Evolutionary conservation across 768 basidiomycete genomes (phyloP).

Genomic region (Leccinum olivaceopallidum): DNA sequence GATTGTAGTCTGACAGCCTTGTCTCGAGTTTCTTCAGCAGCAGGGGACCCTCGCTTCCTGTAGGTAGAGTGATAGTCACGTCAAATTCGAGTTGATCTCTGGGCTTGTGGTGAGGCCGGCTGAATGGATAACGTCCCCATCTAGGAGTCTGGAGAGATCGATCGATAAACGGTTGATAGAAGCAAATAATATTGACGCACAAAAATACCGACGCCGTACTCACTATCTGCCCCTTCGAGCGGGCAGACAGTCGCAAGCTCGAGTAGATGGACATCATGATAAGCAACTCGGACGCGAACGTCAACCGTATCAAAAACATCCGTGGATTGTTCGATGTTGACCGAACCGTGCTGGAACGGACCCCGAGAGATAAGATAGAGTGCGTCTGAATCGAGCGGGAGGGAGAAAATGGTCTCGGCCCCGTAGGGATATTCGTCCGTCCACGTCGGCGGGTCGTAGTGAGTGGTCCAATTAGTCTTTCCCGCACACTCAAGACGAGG

Average conservation of each 20-base stretch:
- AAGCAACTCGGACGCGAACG: slow-evolving; percentile 32
- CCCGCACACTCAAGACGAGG: slow-evolving; percentile 14
- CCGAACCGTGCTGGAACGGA: slow-evolving; percentile 24
- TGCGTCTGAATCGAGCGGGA: slow-evolving; percentile 32
- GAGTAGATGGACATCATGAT: slow-evolving; percentile 17
- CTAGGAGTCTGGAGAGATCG: slow-evolving; percentile 34
- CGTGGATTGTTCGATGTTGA: slow-evolving; percentile 32
- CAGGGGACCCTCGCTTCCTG: slow-evolving; percentile 22
- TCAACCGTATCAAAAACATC: slow-evolving; percentile 28
- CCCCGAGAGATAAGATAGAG: slow-evolving; percentile 35
- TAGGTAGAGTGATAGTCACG: slow-evolving; percentile 40
- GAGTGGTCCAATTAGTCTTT: slow-evolving; percentile 24
- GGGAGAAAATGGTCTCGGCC: slow-evolving; percentile 29
- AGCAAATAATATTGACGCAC: slow-evolving; percentile 21
- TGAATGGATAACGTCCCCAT: not conserved
- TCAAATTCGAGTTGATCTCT: slow-evolving; percentile 34
- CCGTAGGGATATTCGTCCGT: slow-evolving; percentile 19
- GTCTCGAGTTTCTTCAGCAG: slow-evolving; percentile 46
- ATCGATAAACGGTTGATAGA: not conserved
- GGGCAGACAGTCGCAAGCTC: slow-evolving; percentile 31
- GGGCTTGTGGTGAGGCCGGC: not conserved
- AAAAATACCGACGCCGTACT: slow-evolving; percentile 36
- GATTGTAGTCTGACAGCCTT: slow-evolving; percentile 39
- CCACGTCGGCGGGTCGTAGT: slow-evolving; percentile 29
- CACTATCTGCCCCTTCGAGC: slow-evolving; percentile 24